Base-by-base conservation (phyloP, 2,329 filamentous ascomycete genomes). In the Aspergillus sp. region DNA sequence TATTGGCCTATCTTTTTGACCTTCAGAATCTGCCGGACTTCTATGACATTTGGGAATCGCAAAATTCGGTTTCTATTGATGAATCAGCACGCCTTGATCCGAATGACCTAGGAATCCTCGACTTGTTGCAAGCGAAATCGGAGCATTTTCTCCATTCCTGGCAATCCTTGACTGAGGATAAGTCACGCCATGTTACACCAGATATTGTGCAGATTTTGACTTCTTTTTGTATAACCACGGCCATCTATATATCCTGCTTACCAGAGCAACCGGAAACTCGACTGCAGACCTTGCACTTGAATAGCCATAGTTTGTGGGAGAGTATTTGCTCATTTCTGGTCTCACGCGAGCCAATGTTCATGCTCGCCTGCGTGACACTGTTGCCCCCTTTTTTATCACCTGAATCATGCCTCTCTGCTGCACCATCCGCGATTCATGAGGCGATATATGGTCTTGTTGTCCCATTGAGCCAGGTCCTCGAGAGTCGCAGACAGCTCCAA, bases 1-100 rank as follows among this genome's bases (percentile, higher is more conserved):
- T 87, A 7, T 70, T 82, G 34, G 70, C 78, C 7, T 88, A 86
- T 68, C 71, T 86, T 4, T 79, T 87, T 31, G 64, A 77, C 80
- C 61, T 73, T 69, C 41, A 71, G 54, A 57, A 30, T n/a, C 57
- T 55, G 34, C 53, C 69, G 22, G 55, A 66, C 22, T 43, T 63
- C 49, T 63, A 65, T 28, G 61, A 75, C 45, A 65, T 70, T 17
- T 76, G 73, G 73, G 57, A 57, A n/a, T 23, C 56, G 30, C 60
- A 71, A 43, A 63, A 69, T 13, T 54, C 54, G 23, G 54, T 71
- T 49, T 63, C 53, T 17, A 49, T 77, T 43, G 63, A 70, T 30
- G 28, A 63, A 46, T 74, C 69, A 23, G 61, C 63, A 47, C 72
- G 73, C 46, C 70, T 71, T 45, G 72, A 76, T 54, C 68, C 71